A percentile compares a stretch with the other conserved stretches of the same genome.
Evolutionary conservation across 2,329 filamentous ascomycete genomes (phyloP).

Genomic region (Claviceps quebecensis): DNA sequence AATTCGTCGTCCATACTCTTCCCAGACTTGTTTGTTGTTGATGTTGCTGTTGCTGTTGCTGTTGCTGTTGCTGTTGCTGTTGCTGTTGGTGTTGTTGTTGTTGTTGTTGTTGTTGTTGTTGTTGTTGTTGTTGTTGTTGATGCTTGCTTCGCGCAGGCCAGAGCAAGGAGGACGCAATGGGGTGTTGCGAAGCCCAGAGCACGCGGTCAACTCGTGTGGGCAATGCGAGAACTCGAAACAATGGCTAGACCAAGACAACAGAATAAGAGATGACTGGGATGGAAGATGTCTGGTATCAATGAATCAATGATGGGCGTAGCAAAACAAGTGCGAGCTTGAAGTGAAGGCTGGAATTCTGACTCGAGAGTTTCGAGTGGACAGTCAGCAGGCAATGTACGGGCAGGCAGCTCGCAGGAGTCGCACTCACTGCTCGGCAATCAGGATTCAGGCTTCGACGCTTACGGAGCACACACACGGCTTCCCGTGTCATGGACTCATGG

Average conservation of each 20-base stretch:
- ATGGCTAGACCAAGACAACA: background rate
- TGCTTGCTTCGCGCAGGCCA: background rate
- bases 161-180: background rate
- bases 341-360: background rate
- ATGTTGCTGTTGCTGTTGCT: background rate
- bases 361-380: background rate
- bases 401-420: background rate
- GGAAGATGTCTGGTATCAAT: background rate
- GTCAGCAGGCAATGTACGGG: background rate
- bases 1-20: constrained; percentile 26
- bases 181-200: background rate
- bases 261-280: background rate
- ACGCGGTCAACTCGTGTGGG: background rate
- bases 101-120: background rate
- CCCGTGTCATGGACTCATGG: background rate
- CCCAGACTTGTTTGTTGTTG: background rate
- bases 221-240: background rate
- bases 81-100: too few species aligned
- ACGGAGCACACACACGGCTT: background rate
- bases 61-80: background rate
- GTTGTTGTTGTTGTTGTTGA: background rate
- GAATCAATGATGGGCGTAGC: background rate
- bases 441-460: constrained; percentile 2
- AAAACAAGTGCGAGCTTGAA: background rate
- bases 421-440: background rate